Percentiles rank a stretch among this genome's conserved stretches.
Conservation (phyloP, 805 yeast species). For the Metschnikowia noctiluminum region DNA sequence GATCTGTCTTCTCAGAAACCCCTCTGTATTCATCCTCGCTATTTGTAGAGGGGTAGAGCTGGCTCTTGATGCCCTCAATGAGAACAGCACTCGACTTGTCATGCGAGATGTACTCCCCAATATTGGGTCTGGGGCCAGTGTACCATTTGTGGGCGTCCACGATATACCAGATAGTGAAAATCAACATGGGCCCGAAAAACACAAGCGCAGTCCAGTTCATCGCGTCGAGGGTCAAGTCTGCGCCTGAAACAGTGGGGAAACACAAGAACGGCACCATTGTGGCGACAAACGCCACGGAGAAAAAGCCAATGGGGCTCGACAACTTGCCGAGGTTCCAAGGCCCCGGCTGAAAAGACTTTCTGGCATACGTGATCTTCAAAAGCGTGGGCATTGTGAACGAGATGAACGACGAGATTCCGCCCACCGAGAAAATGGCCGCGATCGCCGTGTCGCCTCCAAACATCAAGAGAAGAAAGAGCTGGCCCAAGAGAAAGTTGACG, state of each 20-base stretch:
- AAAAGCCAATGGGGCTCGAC: conserved; percentile 46
- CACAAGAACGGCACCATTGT: conserved; percentile 60
- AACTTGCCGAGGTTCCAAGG: conserved; percentile 63
- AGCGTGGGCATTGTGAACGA: conserved; percentile 65
- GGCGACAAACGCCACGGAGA: conserved; percentile 47
- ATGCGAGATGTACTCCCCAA: conserved; percentile 15
- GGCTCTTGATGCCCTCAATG: conserved; percentile 7
- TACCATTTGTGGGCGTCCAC: conserved; percentile 58
- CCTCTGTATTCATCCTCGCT: background rate
- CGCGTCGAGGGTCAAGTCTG: conserved; percentile 32
- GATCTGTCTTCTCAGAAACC: too few relatives aligned
- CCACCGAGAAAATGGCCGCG: conserved; percentile 69
- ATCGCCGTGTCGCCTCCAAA: conserved; percentile 66
- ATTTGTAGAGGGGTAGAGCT: conserved; percentile 2
- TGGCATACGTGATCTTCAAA: conserved; percentile 53
- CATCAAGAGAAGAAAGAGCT: conserved; percentile 51
- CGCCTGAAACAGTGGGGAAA: conserved; percentile 46
- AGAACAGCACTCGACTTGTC: conserved; percentile 1
- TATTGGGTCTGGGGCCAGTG: conserved; percentile 56
- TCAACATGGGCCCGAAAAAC: conserved; percentile 55
- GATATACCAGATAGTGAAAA: conserved; percentile 48
- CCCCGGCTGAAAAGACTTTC: conserved; percentile 54
- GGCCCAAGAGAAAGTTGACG: conserved; percentile 54
- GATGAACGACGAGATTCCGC: conserved; percentile 65
- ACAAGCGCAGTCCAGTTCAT: conserved; percentile 64